Base-by-base conservation (phyloP, 495 filamentous ascomycete species). In the Xylaria intraflava region DNA sequence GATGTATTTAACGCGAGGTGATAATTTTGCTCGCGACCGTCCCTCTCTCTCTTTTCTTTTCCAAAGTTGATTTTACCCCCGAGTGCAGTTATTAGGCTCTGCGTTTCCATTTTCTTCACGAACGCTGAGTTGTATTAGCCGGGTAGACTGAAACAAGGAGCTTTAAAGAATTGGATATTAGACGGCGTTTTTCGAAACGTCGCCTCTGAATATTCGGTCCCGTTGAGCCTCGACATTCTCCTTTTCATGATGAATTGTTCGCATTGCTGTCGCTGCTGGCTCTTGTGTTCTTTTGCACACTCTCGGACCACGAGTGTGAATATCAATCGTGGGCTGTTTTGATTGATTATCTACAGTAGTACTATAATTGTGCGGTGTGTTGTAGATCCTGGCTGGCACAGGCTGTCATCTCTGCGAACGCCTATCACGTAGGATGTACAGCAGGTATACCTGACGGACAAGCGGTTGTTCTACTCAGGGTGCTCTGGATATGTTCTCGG, bases 131-230 rank as follows among this genome's bases (percentile, higher is more conserved):
- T 77, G 74, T 70, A 69, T 71, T 65, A 72, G 64, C 71, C 70
- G 72, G 74, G 71, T 51, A 75, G 70, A 75, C 55, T 50, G 64
- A 73, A 61, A 63, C 39, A 63, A 59, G 68, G 66, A 63, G 68
- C 66, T 74, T 73, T 59, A 64, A 77, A 77, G 74, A 77, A 76
- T 76, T 72, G 73, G 66, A 51, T 69, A 70, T 67, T 69, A 70
- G 70, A 62, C 59, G 60, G 49, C 19, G 50, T 40, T 61, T 57
- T 51, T 53, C 20, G 49, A 51, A 59, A 39, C 29, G 36, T 53
- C 53, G 62, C 56, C 62, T 67, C 59, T 67, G 70, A 73, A 60
- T 70, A 63, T 60, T 68, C 72, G 67, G 72, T 75, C 69, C 74
- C 74, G 74, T 77, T 74, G 70, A 71, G 70, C 68, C 64, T 70